Percentiles rank a stretch among this genome's conserved stretches.
phyloP scores from a whole-genome alignment of 2,329 filamentous ascomycete genomes.

The Bipolaris oryzae region DNA sequence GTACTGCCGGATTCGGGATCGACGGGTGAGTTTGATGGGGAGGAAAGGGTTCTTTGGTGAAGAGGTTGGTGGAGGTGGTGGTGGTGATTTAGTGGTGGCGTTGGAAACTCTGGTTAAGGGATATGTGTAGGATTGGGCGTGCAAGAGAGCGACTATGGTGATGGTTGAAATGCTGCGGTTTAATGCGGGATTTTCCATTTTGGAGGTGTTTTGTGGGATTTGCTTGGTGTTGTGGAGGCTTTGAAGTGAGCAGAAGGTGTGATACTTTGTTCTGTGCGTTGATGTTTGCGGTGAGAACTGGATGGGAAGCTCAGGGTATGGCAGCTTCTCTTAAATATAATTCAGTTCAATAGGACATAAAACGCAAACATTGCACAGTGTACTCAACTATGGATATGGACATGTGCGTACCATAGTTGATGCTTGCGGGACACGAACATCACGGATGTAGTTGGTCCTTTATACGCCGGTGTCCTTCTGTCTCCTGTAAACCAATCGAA shows the following conservation, averaged over 20 bases:
- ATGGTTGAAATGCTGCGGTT: neutral
- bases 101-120: neutral
- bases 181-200: neutral
- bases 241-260: neutral
- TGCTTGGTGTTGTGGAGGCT: neutral
- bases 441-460: neutral
- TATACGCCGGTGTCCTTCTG: too few relatives aligned
- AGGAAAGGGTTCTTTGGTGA: neutral
- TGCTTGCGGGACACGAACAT: neutral
- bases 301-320: neutral
- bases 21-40: too few relatives aligned
- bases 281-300: neutral
- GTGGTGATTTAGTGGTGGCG: neutral
- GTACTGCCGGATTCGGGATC: too few relatives aligned
- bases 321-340: neutral
- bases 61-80: neutral
- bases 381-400: neutral
- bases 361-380: too few relatives aligned
- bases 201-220: neutral
- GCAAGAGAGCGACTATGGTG: neutral
- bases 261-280: neutral
- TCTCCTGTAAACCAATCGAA: too few relatives aligned
- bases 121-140: neutral
- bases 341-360: neutral
- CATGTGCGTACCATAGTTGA: neutral